Evolutionary conservation across 2,329 filamentous ascomycete species (phyloP), one percentile per base, ranked within the genome.

Genomic region (Botrytis tulipae): DNA sequence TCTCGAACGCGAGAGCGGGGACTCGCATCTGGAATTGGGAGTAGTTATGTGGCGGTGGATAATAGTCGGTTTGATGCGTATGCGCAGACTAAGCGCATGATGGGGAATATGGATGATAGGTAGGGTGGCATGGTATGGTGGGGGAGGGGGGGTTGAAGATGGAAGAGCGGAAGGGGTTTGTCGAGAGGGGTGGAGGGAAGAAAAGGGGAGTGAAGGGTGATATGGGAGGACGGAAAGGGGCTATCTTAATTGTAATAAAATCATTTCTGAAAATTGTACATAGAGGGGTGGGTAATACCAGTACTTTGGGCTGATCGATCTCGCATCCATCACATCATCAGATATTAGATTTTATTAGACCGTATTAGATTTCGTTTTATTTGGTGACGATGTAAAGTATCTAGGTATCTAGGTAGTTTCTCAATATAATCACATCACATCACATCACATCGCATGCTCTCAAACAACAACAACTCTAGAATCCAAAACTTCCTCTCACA

Each of bases 1-100:
- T 14, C n/a, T 4, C 46, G 1, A 25, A 9, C 0, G 32, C 25
- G 22, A 25, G 16, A 32, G 22, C 57, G 40, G 57, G 12, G 37
- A 32, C 6, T 44, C 7, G 12, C 0, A 32, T 22, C 48, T 12
- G 62, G 48, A n/a, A 18, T 40, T 16, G 46, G 32, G n/a, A 57
- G 14, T 44, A 59, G 54, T 42, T 78, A 78, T 62, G 65, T 75
- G 1, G 76, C 77, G 3, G 77, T 77, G n/a, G 74, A 78, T 65
- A 79, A 78, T 66, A 73, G 69, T 18, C 60, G 32, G 4, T 75
- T 78, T 51, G 35, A 37, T 16, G 73, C 74, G 6, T 78, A 79
- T 71, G 74, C 72, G 40, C 67, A 75, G 48, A 78, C 78, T 10
- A 48, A 74, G 44, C 32, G 35, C 6, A 61, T 69, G 18, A 74